phyloP scores from a whole-genome alignment of 345 rosid genomes.

The Murraya paniculata region DNA sequence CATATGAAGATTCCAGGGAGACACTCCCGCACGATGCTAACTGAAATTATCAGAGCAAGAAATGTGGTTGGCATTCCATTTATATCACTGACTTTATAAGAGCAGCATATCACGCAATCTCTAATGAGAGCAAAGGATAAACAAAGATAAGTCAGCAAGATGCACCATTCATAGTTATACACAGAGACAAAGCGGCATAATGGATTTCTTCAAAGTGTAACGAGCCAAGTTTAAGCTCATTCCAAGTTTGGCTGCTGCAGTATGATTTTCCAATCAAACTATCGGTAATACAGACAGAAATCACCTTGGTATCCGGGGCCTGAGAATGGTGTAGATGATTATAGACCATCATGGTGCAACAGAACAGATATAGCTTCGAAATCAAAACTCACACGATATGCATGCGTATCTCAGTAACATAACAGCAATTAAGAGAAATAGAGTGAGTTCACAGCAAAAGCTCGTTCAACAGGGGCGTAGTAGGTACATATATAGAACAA shows the following conservation, averaged over 20 bases:
- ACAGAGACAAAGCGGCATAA: neutral
- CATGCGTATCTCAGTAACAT: too few relatives aligned
- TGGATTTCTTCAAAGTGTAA: neutral
- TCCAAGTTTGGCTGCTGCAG: neutral
- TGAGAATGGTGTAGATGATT: neutral
- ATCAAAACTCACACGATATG: neutral
- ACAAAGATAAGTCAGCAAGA: neutral
- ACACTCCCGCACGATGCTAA: constrained; percentile 47
- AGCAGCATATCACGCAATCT: neutral
- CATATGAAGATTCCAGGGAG: constrained; percentile 52
- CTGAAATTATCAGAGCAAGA: constrained; percentile 25
- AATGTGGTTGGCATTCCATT: neutral
- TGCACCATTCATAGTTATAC: neutral
- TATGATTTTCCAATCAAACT: neutral
- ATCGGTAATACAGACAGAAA: neutral
- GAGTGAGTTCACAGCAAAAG: neutral
- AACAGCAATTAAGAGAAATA: too few relatives aligned
- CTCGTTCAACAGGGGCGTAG: neutral
- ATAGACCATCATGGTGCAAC: too few relatives aligned
- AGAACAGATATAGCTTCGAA: too few relatives aligned
- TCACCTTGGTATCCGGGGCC: neutral
- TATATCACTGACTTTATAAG: neutral
- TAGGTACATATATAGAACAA: neutral
- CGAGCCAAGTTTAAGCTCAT: neutral
- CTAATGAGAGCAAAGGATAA: neutral